These are phyloP conservation scores for Trypanosomatidae sp. DNA, from an alignment of 208 protist genomes.

Conservation along the genomic window DNA sequence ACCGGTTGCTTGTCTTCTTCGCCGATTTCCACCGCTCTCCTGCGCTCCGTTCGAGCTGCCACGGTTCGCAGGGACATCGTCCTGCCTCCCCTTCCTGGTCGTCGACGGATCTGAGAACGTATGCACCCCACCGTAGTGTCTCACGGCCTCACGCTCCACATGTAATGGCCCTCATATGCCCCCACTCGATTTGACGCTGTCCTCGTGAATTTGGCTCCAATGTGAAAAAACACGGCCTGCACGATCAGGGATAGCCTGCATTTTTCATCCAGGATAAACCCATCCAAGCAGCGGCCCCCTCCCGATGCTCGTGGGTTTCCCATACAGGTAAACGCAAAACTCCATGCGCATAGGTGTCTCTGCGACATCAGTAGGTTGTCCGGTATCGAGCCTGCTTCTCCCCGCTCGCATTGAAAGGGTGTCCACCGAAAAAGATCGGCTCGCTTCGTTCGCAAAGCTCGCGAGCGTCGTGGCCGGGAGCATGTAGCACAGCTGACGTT, in stretches of 20 bases:
- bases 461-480: too few species aligned
- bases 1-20: neutral
- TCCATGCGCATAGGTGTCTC: too few species aligned
- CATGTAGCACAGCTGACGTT: too few species aligned
- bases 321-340: too few species aligned
- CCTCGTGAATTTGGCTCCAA: neutral
- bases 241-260: neutral
- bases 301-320: too few species aligned
- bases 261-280: too few species aligned
- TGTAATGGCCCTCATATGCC: neutral
- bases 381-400: too few species aligned
- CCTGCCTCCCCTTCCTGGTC: neutral
- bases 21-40: neutral
- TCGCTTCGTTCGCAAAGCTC: too few species aligned
- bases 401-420: too few species aligned
- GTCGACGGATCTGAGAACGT: neutral
- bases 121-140: neutral
- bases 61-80: neutral
- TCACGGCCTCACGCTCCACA: neutral
- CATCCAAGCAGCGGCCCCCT: too few species aligned
- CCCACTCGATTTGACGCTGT: neutral
- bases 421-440: too few species aligned
- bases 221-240: neutral
- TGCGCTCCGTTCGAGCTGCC: neutral
- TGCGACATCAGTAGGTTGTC: too few species aligned